Base-by-base conservation (phyloP, 2,329 filamentous ascomycete species). In the Bipolaris zeicola region DNA sequence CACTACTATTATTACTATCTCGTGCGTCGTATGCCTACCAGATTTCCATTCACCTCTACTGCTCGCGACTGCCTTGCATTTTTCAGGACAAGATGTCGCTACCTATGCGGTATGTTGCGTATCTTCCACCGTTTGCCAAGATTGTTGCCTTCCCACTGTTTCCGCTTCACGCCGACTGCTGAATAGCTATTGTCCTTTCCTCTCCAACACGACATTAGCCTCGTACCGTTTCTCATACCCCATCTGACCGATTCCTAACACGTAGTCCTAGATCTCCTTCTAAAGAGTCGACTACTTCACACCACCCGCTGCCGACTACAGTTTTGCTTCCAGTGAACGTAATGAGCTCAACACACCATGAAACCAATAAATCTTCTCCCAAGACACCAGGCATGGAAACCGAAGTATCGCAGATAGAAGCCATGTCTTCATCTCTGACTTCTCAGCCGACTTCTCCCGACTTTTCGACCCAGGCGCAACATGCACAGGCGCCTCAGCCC, bases 61-160 rank as follows among this genome's bases (percentile, higher is more conserved):
- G 5, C 34, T n/a, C 6, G 5, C 10, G 28, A 10, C 18, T 43
- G 6, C 10, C 31, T 33, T 3, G 24, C 10, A 34, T 31, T n/a
- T 13, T 13, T 14, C 16, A 22, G 26, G 43, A 31, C 54, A 58
- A n/a, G n/a, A 70, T 70, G 69, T 69, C 67, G 50, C 64, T 71
- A 14, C 65, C 68, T 14, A 60, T 68, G 39, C 63, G 62, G 68
- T 72, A 65, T 48, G 69, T 70, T 36, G 16, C 33, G 33, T 39
- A 39, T 50, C 52, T 46, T 26, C 49, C 49, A 24, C 51, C 36
- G 34, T 46, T 3, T 45, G 11, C 39, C 14, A 11, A 47, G 33
- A 10, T 18, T 24, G 44, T 26, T 14, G 3, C 14, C 16, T 37
- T 3, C 20, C 11, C 16, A 47, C 36, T 11, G 20, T 38, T 16